Percentiles rank a stretch among this genome's conserved stretches.
Conservation (phyloP, 306 rosid genomes). For the Glycine latifolia region DNA sequence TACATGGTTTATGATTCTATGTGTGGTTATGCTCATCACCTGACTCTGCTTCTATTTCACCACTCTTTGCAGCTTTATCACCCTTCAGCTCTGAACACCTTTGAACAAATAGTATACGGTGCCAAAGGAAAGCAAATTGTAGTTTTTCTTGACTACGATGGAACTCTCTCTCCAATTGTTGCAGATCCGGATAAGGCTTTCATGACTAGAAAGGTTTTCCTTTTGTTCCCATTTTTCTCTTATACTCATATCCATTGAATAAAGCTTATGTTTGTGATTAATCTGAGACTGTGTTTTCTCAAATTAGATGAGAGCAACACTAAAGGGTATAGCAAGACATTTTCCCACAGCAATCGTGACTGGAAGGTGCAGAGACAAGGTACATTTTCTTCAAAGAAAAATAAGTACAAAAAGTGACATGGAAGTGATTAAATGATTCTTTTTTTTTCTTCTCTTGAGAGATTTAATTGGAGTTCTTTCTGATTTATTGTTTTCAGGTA, state of each 20-base stretch:
- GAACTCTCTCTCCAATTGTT: slow-evolving; percentile 94
- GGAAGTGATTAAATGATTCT: neutral
- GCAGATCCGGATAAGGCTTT: slow-evolving; percentile 87
- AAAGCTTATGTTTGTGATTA: neutral
- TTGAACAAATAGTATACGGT: slow-evolving; percentile 63
- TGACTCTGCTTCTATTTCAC: slow-evolving; percentile 1
- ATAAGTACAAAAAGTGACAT: neutral
- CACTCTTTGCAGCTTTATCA: slow-evolving; percentile 58
- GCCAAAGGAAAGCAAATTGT: slow-evolving; percentile 75
- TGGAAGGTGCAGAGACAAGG: slow-evolving; percentile 90
- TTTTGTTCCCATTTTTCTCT: neutral
- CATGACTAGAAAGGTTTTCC: slow-evolving; percentile 79
- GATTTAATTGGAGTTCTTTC: neutral
- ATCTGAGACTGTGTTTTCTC: neutral
- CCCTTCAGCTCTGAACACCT: slow-evolving; percentile 79
- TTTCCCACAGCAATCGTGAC: slow-evolving; percentile 94
- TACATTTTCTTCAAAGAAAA: slow-evolving; percentile 51
- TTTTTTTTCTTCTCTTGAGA: neutral
- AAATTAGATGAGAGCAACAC: slow-evolving; percentile 80
- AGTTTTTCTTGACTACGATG: slow-evolving; percentile 91
- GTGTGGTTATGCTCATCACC: neutral
- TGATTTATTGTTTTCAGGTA: slow-evolving; percentile 55
- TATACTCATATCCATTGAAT: neutral
- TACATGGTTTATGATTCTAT: neutral
- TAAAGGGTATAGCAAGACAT: slow-evolving; percentile 70